phyloP scores from a whole-genome alignment of 768 basidiomycete species.

The Psilocybe subaeruginosa region DNA sequence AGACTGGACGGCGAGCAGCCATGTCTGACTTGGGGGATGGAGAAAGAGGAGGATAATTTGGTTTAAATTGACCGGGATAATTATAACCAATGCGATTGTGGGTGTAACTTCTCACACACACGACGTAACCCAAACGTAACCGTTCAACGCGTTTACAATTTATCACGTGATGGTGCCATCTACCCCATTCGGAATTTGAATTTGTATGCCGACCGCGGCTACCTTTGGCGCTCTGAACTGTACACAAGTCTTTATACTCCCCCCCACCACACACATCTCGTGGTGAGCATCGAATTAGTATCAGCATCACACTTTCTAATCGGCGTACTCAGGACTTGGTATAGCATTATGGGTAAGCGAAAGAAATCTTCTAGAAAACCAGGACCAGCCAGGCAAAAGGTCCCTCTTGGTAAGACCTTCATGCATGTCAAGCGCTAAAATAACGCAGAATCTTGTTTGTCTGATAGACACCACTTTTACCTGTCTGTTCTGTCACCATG shows the following conservation, averaged over 20 bases:
- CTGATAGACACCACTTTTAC: constrained; percentile 78
- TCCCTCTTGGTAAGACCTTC: constrained; percentile 66
- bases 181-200: neutral
- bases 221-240: neutral
- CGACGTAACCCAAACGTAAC: constrained; percentile 2
- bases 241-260: neutral
- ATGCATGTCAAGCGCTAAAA: neutral
- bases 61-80: neutral
- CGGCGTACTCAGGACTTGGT: neutral
- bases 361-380: constrained; percentile 90
- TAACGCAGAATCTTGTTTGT: neutral
- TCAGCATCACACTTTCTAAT: neutral
- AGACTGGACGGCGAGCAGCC: constrained; percentile 64
- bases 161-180: constrained; percentile 20
- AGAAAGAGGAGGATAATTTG: constrained; percentile 8
- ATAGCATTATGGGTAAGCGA: constrained; percentile 75
- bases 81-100: neutral
- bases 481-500: constrained; percentile 89
- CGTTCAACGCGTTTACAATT: constrained; percentile 16
- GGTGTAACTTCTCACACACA: neutral
- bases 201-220: neutral
- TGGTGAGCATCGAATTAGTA: neutral
- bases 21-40: constrained; percentile 35
- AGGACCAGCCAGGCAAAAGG: constrained; percentile 63
- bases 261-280: neutral